Evolutionary conservation across 257 asterid genomes (phyloP).

Genomic region (Salvia splendens): DNA sequence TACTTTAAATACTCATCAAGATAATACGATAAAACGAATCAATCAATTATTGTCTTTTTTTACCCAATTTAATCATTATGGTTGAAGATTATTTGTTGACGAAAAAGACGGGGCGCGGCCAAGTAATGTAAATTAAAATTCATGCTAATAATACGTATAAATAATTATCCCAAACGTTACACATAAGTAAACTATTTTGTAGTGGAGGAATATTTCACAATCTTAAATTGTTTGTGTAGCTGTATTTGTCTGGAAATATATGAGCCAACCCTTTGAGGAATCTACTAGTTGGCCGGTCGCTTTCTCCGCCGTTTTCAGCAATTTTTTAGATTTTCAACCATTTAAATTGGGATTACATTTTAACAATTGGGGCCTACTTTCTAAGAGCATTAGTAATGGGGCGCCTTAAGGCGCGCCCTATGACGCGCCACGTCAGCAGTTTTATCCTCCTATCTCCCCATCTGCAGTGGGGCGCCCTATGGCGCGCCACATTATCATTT

Average conservation of each 20-base stretch:
- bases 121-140: neutral
- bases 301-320: constrained; percentile 52
- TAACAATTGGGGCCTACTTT: constrained; percentile 35
- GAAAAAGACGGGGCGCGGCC: neutral
- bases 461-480: too few relatives aligned
- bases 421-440: too few relatives aligned
- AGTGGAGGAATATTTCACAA: neutral
- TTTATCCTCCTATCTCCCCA: too few relatives aligned
- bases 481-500: too few relatives aligned
- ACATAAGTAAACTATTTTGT: constrained; percentile 12
- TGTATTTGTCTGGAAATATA: constrained; percentile 33
- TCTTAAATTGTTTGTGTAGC: constrained; percentile 15
- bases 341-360: constrained; percentile 25
- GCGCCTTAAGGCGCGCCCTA: too few relatives aligned
- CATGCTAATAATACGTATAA: neutral
- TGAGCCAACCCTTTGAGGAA: constrained; percentile 40
- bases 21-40: constrained; percentile 13
- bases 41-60: constrained; percentile 35
- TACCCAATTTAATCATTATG: constrained; percentile 14
- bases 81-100: neutral
- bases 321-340: constrained; percentile 13
- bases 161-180: constrained; percentile 25
- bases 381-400: too few relatives aligned
- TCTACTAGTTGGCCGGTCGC: constrained; percentile 48
- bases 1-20: constrained; percentile 24